Percentiles rank a stretch among this genome's conserved stretches.
These are phyloP conservation scores for Rhododendron ferrugineum DNA, from an alignment of 148 eudicot genomes.

Conservation along the genomic window DNA sequence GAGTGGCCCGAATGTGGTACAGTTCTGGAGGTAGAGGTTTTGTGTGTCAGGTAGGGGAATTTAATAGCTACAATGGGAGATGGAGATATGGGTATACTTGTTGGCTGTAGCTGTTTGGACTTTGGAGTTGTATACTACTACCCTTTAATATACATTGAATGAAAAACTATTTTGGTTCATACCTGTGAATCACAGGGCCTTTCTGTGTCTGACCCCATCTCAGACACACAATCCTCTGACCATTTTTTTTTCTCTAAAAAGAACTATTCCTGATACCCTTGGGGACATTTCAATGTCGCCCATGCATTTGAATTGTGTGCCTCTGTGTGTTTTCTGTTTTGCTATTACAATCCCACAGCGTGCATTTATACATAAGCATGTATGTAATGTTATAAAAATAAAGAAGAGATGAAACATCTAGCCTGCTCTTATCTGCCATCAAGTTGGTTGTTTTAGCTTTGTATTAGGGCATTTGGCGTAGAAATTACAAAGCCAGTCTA, in stretches of 20 bases:
- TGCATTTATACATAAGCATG: neutral
- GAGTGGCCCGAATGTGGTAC: neutral
- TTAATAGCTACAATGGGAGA: neutral
- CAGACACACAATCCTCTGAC: neutral
- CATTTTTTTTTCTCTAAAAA: neutral
- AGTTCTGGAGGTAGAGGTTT: neutral
- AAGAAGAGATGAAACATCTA: neutral
- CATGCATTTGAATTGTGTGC: neutral
- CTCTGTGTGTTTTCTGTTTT: neutral
- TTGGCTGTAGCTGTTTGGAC: neutral
- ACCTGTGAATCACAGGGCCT: neutral
- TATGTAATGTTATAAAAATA: neutral
- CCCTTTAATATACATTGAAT: neutral
- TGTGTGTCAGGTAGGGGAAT: neutral
- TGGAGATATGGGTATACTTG: neutral
- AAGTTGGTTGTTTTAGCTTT: neutral
- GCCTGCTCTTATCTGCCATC: neutral
- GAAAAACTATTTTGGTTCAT: neutral
- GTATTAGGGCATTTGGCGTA: neutral
- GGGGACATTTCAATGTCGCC: neutral
- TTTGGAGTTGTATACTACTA: neutral
- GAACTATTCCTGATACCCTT: neutral
- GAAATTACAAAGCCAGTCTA: neutral
- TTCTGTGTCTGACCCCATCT: neutral
- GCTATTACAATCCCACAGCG: neutral